Percentiles rank a stretch among this genome's conserved stretches.
Conservation (phyloP, 768 basidiomycete genomes). For the Suillus sp. region DNA sequence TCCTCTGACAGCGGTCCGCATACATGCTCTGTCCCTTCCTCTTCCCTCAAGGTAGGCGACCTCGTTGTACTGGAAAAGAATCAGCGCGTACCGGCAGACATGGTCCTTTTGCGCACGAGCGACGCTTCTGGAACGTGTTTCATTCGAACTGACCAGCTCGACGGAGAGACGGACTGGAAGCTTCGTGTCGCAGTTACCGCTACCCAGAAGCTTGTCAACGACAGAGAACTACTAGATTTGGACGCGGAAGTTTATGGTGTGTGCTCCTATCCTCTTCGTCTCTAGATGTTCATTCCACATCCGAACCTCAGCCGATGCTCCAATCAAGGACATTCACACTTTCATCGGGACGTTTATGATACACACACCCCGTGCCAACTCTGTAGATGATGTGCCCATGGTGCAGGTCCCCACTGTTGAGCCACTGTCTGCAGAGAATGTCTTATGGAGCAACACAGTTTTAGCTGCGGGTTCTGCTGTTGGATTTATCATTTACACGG, state of each 20-base stretch:
- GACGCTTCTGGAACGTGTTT: slow-evolving; percentile 94
- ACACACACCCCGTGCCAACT: slow-evolving; percentile 41
- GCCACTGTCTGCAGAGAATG: slow-evolving; percentile 92
- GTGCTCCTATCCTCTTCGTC: slow-evolving; percentile 22
- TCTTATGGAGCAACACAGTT: slow-evolving; percentile 97
- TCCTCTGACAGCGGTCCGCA: slow-evolving; percentile 43
- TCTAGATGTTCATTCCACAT: slow-evolving; percentile 12
- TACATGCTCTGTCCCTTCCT: slow-evolving; percentile 84
- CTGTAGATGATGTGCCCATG: slow-evolving; percentile 42
- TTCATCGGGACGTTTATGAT: slow-evolving; percentile 93
- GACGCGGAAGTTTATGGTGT: slow-evolving; percentile 91
- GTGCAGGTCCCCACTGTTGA: slow-evolving; percentile 54
- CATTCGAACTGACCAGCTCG: slow-evolving; percentile 95
- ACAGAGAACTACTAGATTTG: slow-evolving; percentile 54
- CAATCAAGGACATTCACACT: slow-evolving; percentile 94
- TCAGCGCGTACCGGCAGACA: slow-evolving; percentile 93
- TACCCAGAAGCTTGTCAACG: slow-evolving; percentile 70
- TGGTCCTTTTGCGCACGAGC: slow-evolving; percentile 85
- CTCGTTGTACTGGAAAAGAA: slow-evolving; percentile 94
- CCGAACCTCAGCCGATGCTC: slow-evolving; percentile 72
- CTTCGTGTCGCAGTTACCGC: slow-evolving; percentile 85
- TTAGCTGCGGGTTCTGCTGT: slow-evolving; percentile 93
- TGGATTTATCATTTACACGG: slow-evolving; percentile 93
- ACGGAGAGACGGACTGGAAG: slow-evolving; percentile 99
- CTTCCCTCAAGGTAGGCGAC: slow-evolving; percentile 87